Evolutionary conservation across 208 protist species (phyloP).

Genomic region (Angomonas deanei): DNA sequence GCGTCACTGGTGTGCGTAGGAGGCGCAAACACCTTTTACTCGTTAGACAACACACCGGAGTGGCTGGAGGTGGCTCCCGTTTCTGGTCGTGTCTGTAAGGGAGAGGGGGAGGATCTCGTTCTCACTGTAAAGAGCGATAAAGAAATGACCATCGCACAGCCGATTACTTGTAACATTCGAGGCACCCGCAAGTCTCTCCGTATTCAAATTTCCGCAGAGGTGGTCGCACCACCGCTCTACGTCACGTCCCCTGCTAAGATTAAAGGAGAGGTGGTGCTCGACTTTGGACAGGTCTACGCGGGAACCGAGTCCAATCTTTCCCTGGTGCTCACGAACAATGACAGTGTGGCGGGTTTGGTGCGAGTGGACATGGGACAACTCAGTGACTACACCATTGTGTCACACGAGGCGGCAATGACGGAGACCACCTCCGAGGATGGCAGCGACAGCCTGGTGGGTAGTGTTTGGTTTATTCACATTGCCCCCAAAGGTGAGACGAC

Average conservation of each 20-base stretch:
- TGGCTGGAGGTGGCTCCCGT: constrained; percentile 69
- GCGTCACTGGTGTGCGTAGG: constrained; percentile 65
- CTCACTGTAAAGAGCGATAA: constrained; percentile 37
- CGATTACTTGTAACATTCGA: constrained; percentile 61
- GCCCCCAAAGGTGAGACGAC: constrained; percentile 19
- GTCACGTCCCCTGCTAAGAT: constrained; percentile 36
- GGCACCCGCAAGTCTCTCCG: constrained; percentile 72
- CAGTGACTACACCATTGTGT: constrained; percentile 25
- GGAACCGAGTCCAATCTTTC: constrained; percentile 37
- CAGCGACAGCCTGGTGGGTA: constrained; percentile 5
- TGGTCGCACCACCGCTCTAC: constrained; percentile 55
- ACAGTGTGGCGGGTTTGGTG: constrained; percentile 77
- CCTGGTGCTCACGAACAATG: constrained; percentile 73
- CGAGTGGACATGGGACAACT: constrained; percentile 60
- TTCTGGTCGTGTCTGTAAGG: constrained; percentile 52
- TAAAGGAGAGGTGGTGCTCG: constrained; percentile 70
- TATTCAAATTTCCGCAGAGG: constrained; percentile 58
- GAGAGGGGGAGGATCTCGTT: constrained; percentile 63
- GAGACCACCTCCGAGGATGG: background rate
- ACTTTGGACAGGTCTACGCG: constrained; percentile 86
- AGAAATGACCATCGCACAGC: constrained; percentile 25
- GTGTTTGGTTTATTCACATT: constrained; percentile 14
- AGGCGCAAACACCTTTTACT: constrained; percentile 68
- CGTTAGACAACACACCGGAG: constrained; percentile 47
- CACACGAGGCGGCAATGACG: constrained; percentile 5